Evolutionary conservation across 768 basidiomycete species (phyloP).

Genomic region (Gloeostereum incarnatum): DNA sequence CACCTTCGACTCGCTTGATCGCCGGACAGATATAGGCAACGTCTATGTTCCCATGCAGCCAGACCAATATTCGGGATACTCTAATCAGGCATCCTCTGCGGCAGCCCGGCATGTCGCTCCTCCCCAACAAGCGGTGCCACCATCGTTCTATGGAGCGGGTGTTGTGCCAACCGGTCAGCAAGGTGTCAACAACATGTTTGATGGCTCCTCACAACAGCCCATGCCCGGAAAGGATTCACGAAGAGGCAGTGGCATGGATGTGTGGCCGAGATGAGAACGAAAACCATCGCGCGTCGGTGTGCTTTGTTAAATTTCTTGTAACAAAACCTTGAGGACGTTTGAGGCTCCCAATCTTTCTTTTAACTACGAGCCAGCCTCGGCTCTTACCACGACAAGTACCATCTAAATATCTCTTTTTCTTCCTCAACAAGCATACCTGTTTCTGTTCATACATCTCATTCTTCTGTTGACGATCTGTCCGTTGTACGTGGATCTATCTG

Average conservation of each 20-base stretch:
- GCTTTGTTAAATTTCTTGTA: neutral
- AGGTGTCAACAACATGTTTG: conserved; percentile 31
- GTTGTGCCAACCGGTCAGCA: conserved; percentile 27
- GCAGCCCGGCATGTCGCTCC: conserved; percentile 35
- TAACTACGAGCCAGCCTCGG: too few species aligned
- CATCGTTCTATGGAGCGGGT: conserved; percentile 65
- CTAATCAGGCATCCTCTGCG: conserved; percentile 20
- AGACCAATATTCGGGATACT: conserved; percentile 61
- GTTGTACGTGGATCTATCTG: neutral
- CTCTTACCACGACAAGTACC: neutral
- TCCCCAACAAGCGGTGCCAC: conserved; percentile 40
- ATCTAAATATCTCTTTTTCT: conserved; percentile 1
- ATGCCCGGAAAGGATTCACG: conserved; percentile 43
- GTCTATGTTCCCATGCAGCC: conserved; percentile 81
- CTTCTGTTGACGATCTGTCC: neutral
- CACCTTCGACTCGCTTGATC: conserved; percentile 53
- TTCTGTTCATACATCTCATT: neutral
- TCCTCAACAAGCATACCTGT: neutral
- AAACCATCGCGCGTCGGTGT: neutral
- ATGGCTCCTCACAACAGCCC: conserved; percentile 28
- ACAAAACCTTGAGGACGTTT: neutral
- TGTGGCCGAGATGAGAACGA: conserved; percentile 68
- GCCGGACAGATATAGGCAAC: conserved; percentile 54
- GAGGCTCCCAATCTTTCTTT: neutral
- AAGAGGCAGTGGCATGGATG: conserved; percentile 58